These are phyloP conservation scores for Phytophthora aleatoria DNA, from an alignment of 352 stramenopile genomes.

Conservation along the genomic window DNA sequence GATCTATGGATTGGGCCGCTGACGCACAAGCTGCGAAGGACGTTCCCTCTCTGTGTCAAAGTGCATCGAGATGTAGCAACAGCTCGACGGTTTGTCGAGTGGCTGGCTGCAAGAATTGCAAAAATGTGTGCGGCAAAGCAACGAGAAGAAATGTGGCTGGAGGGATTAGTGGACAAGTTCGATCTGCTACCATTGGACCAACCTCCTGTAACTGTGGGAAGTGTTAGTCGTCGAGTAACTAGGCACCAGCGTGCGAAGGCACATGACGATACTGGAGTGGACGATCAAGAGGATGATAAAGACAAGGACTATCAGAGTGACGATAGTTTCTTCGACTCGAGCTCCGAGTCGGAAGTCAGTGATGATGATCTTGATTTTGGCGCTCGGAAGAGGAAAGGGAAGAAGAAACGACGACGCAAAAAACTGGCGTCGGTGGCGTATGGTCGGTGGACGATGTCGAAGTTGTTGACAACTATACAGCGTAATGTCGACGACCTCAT, in stretches of 20 bases:
- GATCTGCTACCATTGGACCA: constrained; percentile 36
- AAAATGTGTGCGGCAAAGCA: constrained; percentile 38
- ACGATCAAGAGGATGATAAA: neutral
- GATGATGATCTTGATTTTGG: constrained; percentile 11
- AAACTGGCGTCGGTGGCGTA: constrained; percentile 24
- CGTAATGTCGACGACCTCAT: constrained; percentile 32
- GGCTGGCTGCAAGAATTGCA: constrained; percentile 59
- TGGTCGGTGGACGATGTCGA: constrained; percentile 53
- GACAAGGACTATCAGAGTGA: constrained; percentile 12
- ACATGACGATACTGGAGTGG: neutral
- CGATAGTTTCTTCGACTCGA: constrained; percentile 14
- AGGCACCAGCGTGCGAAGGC: constrained; percentile 19
- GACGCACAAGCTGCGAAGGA: constrained; percentile 65
- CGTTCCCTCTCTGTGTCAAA: constrained; percentile 69
- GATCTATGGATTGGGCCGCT: constrained; percentile 79
- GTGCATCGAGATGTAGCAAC: constrained; percentile 58
- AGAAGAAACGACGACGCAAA: constrained; percentile 20
- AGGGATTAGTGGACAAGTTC: constrained; percentile 54
- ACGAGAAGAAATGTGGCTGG: constrained; percentile 63
- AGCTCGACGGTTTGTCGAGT: constrained; percentile 69
- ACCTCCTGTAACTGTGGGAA: constrained; percentile 18
- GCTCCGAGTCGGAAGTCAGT: constrained; percentile 14
- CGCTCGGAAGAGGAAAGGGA: neutral
- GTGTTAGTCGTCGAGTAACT: constrained; percentile 18
- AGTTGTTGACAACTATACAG: constrained; percentile 46